Evolutionary conservation across 2,329 filamentous ascomycete species (phyloP).

Genomic region (Aspergillus transmontanensis): DNA sequence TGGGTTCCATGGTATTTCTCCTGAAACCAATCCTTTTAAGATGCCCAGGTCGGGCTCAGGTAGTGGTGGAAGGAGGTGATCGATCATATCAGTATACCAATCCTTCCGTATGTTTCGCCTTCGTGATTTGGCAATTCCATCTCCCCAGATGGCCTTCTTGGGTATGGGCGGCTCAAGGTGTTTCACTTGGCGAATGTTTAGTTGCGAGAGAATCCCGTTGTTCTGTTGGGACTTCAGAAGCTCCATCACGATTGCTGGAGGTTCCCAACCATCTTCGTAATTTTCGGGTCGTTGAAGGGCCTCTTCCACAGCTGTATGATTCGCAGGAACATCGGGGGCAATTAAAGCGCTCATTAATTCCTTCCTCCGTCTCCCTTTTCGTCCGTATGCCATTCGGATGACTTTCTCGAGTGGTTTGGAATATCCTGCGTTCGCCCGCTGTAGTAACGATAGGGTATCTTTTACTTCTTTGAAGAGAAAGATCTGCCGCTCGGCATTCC

Average conservation of each 20-base stretch:
- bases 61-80: slow-evolving; percentile 41
- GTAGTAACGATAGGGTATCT: slow-evolving; percentile 48
- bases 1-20: slow-evolving; percentile 33
- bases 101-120: slow-evolving; percentile 37
- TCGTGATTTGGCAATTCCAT: slow-evolving; percentile 31
- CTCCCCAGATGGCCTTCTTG: slow-evolving; percentile 39
- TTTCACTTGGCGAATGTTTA: slow-evolving; percentile 29
- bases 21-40: slow-evolving; percentile 37
- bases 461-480: slow-evolving; percentile 29
- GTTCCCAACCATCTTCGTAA: slow-evolving; percentile 38
- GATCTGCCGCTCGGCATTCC: slow-evolving; percentile 21
- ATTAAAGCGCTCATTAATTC: slow-evolving; percentile 47
- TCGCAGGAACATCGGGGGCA: slow-evolving; percentile 25
- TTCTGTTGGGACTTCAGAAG: slow-evolving; percentile 40
- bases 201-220: slow-evolving; percentile 28
- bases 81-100: slow-evolving; percentile 40
- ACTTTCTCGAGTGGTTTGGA: slow-evolving; percentile 53
- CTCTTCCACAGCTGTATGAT: slow-evolving; percentile 24
- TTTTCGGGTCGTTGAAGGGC: slow-evolving; percentile 19
- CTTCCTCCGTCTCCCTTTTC: slow-evolving; percentile 55
- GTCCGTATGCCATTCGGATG: slow-evolving; percentile 59
- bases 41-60: slow-evolving; percentile 38
- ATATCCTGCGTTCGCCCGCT: slow-evolving; percentile 60
- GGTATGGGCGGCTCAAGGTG: slow-evolving; percentile 34
- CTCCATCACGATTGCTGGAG: slow-evolving; percentile 32